Conservation (phyloP, 495 filamentous ascomycete species). For the Platismatia glauca region DNA sequence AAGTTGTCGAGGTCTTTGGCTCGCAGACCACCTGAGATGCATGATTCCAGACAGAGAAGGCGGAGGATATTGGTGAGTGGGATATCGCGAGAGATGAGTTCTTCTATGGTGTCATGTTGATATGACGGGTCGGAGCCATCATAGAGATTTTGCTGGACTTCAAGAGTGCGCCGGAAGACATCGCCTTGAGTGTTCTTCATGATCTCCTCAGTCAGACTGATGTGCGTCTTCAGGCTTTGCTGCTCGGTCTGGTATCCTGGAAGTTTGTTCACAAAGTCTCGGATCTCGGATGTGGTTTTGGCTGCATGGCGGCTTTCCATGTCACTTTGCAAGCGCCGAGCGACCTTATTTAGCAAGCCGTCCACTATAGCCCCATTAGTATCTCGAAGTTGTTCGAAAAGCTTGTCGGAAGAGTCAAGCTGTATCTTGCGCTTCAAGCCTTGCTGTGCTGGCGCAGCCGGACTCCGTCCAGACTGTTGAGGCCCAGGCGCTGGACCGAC, state of each 20-base stretch:
- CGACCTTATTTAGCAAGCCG: conserved; percentile 79
- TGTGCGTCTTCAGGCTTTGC: conserved; percentile 83
- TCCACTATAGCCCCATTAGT: conserved; percentile 94
- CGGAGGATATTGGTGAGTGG: conserved; percentile 73
- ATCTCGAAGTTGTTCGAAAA: conserved; percentile 83
- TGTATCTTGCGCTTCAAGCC: conserved; percentile 82
- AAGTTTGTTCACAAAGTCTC: conserved; percentile 84
- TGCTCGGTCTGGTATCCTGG: conserved; percentile 91
- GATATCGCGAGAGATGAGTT: conserved; percentile 78
- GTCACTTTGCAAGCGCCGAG: conserved; percentile 75
- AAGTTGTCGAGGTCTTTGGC: conserved; percentile 81
- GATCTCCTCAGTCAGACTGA: conserved; percentile 86
- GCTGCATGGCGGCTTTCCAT: conserved; percentile 84
- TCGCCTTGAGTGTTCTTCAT: conserved; percentile 83
- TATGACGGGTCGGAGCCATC: conserved; percentile 80
- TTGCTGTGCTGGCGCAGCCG: conserved; percentile 44
- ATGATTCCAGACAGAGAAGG: conserved; percentile 82
- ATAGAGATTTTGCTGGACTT: conserved; percentile 94
- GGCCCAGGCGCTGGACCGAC: conserved; percentile 60
- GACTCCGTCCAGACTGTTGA: conserved; percentile 46
- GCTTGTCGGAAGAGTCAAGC: conserved; percentile 79
- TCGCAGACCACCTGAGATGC: conserved; percentile 79
- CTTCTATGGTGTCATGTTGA: conserved; percentile 83
- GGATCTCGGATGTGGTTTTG: conserved; percentile 81
- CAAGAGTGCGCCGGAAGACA: conserved; percentile 74